Evolutionary conservation across 2,329 filamentous ascomycete genomes (phyloP), one percentile per base, ranked within the genome.

Genomic region (Claviceps cyperi): DNA sequence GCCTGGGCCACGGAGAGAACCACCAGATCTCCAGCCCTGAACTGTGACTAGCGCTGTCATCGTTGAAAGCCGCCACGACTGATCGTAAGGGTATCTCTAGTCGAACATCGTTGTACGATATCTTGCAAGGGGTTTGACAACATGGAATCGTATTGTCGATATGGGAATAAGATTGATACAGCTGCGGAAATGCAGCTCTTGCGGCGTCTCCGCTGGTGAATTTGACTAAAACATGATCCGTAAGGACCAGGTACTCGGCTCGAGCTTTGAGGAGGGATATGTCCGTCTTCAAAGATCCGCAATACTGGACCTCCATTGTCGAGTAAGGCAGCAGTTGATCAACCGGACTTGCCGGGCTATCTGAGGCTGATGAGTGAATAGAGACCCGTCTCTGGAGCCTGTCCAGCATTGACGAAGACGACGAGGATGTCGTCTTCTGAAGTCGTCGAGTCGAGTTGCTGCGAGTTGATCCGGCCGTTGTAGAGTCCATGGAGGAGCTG

Each of bases 21-120:
- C 76, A 79, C 75, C 75, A 79, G 2, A 78, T 65, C 56, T 80
- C 76, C 47, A 79, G 60, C 5, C 73, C 73, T 43, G 74, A 75
- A 6, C 71, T 69, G 13, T 73, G 69, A 45, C 70, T 67, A 1
- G 68, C 68, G 43, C 68, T 69, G 56, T 78, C 75, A 32, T 75
- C 71, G 32, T 69, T 69, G 54, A 77, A 78, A 2, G 70, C 69
- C 2, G 76, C 72, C 38, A 79, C 71, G 22, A 79, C 66, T 38
- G 67, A 69, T 15, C 70, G 66, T 7, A 78, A 60, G 0, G 75
- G 73, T 7, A 80, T 68, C 46, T 72, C 68, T 35, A 74, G 57
- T 17, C 68, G 66, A 50, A 67, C 55, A 45, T 71, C 67, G 43
- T 65, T 58, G n/a, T 62, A 56, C 11, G 60, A 57, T 4, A 61